Base-by-base conservation (phyloP, 768 basidiomycete species). In the Pulveroboletus sp. region DNA sequence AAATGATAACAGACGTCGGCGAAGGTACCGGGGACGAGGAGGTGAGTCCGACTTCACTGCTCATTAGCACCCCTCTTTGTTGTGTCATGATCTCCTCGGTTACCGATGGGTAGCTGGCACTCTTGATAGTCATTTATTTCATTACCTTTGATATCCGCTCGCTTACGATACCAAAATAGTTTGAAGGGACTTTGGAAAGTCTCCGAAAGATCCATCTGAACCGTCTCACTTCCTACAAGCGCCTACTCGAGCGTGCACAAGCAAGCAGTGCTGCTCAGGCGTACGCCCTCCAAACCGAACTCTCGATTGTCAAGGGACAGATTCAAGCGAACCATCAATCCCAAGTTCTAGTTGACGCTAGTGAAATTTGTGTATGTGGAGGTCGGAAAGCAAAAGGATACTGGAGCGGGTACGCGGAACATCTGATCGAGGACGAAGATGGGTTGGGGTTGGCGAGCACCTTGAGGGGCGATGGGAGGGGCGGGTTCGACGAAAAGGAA, bases 281-380 rank as follows among this genome's bases (percentile, higher is more conserved):
- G 2, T 89, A 93, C 59, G 89, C 91, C 0, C 71, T 93, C 1
- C 89, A 92, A 67, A 89, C 89, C 2, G 88, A 93, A 61, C 73
- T 90, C 4, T 74, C 81, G 12, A 72, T 88, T 23, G 71, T 92
- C 26, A 80, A 85, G 36, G 68, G 71, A 12, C 75, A 76, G 42
- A 57, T 52, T 51, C 67, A 65, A 41, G 58, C 54, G 14, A 59
- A 56, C 8, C 35, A 45, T 11, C 54, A 35, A 5, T 46, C 51
- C 10, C 55, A 40, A 9, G 47, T 11, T 26, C 57, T 37, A 1
- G 56, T 53, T 2, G 51, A 64, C 35, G 55, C 40, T 4, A 64
- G 67, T 11, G 69, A 69, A 16, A 63, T 70, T 27, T 77, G 76
- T 49, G 56, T 70, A 4, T 87, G 86, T 54, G 86, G 85, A 20